Conservation (phyloP, 202 grass and related monocot genomes). For the Zoysia matrella region DNA sequence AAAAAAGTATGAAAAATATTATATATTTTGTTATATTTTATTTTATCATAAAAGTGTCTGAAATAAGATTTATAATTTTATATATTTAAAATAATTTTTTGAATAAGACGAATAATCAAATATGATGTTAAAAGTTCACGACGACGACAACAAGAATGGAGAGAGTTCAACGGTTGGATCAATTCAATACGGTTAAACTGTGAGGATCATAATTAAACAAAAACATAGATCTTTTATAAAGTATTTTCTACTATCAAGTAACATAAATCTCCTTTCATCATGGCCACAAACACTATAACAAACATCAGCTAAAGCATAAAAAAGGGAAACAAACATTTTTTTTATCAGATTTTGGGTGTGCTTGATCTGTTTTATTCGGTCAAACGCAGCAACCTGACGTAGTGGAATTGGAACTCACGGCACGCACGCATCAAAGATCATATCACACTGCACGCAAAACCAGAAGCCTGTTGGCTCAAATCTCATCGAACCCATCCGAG, state of each 20-base stretch:
- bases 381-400: not conserved
- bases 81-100: too few species aligned
- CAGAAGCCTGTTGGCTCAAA: not conserved
- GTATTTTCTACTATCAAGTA: too few species aligned
- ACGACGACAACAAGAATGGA: too few species aligned
- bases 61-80: too few species aligned
- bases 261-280: not conserved
- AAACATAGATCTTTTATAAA: too few species aligned
- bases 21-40: too few species aligned
- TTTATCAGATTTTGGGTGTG: not conserved
- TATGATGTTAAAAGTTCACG: too few species aligned
- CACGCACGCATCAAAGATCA: not conserved
- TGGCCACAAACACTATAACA: not conserved
- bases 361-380: constrained; percentile 16
- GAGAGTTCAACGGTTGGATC: not conserved
- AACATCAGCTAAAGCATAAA: constrained; percentile 6
- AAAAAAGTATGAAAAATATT: too few species aligned
- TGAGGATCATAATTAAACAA: too few species aligned
- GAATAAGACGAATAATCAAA: too few species aligned
- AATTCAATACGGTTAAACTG: too few species aligned
- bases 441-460: not conserved
- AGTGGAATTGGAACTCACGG: not conserved
- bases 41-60: too few species aligned
- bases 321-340: not conserved
- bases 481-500: not conserved